Evolutionary conservation across 2,329 filamentous ascomycete species (phyloP).

Genomic region (Aspergillus japonicus): DNA sequence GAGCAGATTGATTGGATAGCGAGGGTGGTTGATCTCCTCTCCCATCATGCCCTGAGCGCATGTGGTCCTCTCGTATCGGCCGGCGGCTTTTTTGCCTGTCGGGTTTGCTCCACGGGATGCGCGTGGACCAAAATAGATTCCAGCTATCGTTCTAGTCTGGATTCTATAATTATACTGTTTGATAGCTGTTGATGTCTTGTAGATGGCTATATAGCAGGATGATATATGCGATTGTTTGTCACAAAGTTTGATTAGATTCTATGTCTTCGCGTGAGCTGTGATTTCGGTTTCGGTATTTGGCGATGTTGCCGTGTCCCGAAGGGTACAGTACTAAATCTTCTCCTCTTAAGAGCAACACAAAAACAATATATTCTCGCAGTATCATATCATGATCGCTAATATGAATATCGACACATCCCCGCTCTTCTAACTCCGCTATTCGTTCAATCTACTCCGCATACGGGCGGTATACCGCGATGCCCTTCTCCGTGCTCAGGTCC

Average conservation of each 20-base stretch:
- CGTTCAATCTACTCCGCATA: conserved; percentile 35
- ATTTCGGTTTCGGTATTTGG: too few species aligned
- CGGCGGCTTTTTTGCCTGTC: conserved; percentile 1
- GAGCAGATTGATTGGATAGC: neutral
- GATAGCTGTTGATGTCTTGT: too few species aligned
- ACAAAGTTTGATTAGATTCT: too few species aligned
- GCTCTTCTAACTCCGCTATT: neutral
- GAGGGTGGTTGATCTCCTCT: neutral
- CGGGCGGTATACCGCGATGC: conserved; percentile 51
- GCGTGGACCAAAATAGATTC: conserved; percentile 1
- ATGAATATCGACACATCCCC: neutral
- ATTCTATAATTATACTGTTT: neutral
- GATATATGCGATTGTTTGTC: too few species aligned
- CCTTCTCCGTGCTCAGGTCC: conserved; percentile 45
- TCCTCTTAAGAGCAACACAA: neutral
- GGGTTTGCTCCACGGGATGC: neutral
- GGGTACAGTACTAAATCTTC: neutral
- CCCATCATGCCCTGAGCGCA: conserved; percentile 1
- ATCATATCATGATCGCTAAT: neutral
- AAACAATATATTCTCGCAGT: neutral
- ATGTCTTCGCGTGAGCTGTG: too few species aligned
- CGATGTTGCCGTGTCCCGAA: too few species aligned
- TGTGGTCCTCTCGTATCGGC: neutral
- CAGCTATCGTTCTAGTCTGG: neutral
- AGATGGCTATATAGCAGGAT: too few species aligned